Evolutionary conservation across 805 yeast species (phyloP).

Genomic region (Ascoidea asiatica): DNA sequence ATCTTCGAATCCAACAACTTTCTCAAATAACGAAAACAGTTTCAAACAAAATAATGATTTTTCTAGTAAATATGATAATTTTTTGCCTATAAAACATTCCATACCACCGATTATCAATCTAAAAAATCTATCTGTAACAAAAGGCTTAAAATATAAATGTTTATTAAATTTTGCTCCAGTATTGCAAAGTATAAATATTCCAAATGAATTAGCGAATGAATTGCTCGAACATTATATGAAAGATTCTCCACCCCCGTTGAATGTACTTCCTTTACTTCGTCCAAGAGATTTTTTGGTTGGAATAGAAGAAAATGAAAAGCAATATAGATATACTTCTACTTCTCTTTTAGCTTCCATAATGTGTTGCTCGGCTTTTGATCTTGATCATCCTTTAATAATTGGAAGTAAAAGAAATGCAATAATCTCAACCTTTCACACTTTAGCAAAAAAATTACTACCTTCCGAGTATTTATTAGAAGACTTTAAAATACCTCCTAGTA

Average conservation of each 20-base stretch:
- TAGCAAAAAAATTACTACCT: background rate
- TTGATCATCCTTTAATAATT: background rate
- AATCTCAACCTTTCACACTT: background rate
- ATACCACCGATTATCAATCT: too few relatives aligned
- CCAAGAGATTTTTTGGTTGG: background rate
- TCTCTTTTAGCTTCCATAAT: background rate
- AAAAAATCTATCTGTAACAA: too few relatives aligned
- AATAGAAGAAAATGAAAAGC: background rate
- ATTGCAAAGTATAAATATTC: background rate
- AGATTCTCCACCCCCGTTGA: background rate
- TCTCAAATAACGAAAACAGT: too few relatives aligned
- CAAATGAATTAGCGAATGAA: background rate
- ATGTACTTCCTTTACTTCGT: background rate
- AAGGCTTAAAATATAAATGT: background rate
- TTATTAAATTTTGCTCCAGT: background rate
- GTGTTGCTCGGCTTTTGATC: background rate
- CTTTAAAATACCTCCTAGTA: background rate
- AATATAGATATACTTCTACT: background rate
- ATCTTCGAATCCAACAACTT: too few relatives aligned
- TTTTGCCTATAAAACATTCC: too few relatives aligned
- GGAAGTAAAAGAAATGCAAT: background rate
- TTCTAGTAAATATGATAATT: too few relatives aligned
- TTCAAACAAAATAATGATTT: too few relatives aligned
- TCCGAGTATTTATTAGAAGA: background rate
- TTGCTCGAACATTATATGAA: background rate